These are phyloP conservation scores for Globisporangium mamillatum DNA, from an alignment of 352 stramenopile genomes.

Conservation along the genomic window DNA sequence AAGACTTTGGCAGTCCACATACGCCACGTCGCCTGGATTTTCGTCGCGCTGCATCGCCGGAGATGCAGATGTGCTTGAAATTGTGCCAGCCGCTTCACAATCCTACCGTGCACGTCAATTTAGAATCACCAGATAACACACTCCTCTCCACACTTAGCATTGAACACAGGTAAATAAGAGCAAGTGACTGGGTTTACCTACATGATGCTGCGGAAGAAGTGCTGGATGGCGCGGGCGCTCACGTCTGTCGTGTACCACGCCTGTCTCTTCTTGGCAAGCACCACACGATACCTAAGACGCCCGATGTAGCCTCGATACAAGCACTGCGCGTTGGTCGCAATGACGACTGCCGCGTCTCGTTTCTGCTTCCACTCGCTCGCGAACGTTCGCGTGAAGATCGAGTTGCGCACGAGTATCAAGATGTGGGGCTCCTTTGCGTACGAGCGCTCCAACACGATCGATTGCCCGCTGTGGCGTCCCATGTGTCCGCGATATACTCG, in stretches of 20 bases:
- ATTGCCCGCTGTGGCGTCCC: conserved; percentile 32
- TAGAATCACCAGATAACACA: not conserved
- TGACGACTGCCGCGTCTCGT: conserved; percentile 37
- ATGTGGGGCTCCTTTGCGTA: conserved; percentile 43
- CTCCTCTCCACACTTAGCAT: conserved; percentile 4
- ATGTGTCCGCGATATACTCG: conserved; percentile 46
- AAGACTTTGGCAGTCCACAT: conserved; percentile 72
- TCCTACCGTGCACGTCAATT: conserved; percentile 15
- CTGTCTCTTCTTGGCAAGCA: conserved; percentile 29
- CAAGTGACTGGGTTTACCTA: conserved; percentile 26
- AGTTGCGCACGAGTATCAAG: conserved; percentile 38
- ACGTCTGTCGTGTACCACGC: conserved; percentile 35
- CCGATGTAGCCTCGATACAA: conserved; percentile 50
- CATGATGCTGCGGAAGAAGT: conserved; percentile 78
- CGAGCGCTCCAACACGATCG: conserved; percentile 36
- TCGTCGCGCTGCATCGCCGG: conserved; percentile 35
- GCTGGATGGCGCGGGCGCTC: conserved; percentile 49
- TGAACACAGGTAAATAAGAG: not conserved
- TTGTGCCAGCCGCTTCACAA: conserved; percentile 44
- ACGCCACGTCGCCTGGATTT: conserved; percentile 71
- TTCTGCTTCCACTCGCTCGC: conserved; percentile 59
- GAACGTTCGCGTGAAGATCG: conserved; percentile 57
- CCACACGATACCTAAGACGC: conserved; percentile 31
- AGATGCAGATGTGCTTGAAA: conserved; percentile 39
- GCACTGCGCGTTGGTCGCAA: conserved; percentile 41